A percentile compares a stretch with the other conserved stretches of the same genome.
These are phyloP conservation scores for Lathyrus sativus DNA, from an alignment of 306 rosid genomes.

Conservation along the genomic window DNA sequence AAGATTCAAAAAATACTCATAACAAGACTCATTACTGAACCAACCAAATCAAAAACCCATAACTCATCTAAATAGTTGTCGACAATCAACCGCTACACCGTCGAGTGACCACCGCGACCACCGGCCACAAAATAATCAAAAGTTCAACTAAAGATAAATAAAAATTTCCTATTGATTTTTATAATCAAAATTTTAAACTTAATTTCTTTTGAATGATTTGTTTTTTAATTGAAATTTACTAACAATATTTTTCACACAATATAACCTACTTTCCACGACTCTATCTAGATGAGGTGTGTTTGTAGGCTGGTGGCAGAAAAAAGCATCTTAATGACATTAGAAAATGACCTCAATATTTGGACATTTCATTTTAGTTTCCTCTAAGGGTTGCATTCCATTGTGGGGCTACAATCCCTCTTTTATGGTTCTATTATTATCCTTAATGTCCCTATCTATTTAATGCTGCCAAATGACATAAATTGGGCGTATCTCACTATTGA, in stretches of 20 bases:
- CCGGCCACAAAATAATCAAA: too few species aligned
- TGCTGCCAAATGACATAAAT: slow-evolving; percentile 12
- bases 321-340: slow-evolving; percentile 29
- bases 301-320: slow-evolving; percentile 5
- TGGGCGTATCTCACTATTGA: slow-evolving; percentile 6
- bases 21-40: too few species aligned
- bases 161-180: too few species aligned
- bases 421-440: slow-evolving; percentile 25
- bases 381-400: slow-evolving; percentile 25
- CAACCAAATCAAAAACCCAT: too few species aligned
- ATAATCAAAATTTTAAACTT: too few species aligned
- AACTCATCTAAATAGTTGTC: too few species aligned
- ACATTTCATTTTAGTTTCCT: slow-evolving; percentile 30
- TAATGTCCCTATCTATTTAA: slow-evolving; percentile 12
- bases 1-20: too few species aligned
- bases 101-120: too few species aligned
- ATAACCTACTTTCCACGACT: neutral
- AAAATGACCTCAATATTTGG: slow-evolving; percentile 34
- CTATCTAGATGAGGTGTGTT: slow-evolving; percentile 11
- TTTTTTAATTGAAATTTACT: too few species aligned
- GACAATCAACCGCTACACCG: too few species aligned
- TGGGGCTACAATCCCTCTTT: slow-evolving; percentile 22
- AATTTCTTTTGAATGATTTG: too few species aligned
- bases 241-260: neutral
- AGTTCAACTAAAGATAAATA: too few species aligned